phyloP scores from a whole-genome alignment of 108 stramenopile species.

The Nannochloropsis gaditana region DNA sequence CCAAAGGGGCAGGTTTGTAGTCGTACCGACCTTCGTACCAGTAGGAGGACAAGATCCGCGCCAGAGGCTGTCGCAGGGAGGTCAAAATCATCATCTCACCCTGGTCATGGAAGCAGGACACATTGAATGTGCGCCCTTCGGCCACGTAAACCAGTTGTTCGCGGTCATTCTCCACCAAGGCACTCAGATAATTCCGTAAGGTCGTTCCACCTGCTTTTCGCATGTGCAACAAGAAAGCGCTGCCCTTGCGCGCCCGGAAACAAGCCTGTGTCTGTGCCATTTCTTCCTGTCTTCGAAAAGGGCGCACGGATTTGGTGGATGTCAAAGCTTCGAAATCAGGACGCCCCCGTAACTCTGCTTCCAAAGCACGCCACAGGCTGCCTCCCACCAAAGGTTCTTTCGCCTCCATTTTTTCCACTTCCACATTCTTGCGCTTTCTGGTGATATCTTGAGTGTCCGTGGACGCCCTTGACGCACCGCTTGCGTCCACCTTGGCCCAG shows the following conservation, averaged over 20 bases:
- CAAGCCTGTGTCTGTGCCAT: constrained; percentile 3
- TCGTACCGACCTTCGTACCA: constrained; percentile 9
- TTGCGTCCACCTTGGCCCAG: too few species aligned
- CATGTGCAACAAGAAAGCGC: background rate
- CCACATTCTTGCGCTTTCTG: too few species aligned
- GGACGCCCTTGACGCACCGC: too few species aligned
- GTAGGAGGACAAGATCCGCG: background rate
- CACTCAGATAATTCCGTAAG: background rate
- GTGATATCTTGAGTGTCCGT: too few species aligned
- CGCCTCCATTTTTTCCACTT: too few species aligned
- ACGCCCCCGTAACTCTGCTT: background rate
- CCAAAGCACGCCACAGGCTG: constrained; percentile 19
- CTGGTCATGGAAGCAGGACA: background rate
- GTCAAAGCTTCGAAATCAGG: constrained; percentile 5
- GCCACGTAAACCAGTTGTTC: background rate
- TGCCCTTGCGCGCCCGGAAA: background rate
- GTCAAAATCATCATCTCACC: background rate
- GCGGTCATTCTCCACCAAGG: background rate
- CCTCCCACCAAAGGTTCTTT: constrained; percentile 12
- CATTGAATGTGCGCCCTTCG: background rate
- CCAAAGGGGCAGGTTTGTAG: background rate
- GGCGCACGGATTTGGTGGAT: background rate
- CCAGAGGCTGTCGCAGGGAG: background rate
- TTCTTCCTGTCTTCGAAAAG: background rate
- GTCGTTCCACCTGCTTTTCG: background rate